These are phyloP conservation scores for Isabelozyma pseudorhagii DNA, from an alignment of 805 yeast species.

Conservation along the genomic window DNA sequence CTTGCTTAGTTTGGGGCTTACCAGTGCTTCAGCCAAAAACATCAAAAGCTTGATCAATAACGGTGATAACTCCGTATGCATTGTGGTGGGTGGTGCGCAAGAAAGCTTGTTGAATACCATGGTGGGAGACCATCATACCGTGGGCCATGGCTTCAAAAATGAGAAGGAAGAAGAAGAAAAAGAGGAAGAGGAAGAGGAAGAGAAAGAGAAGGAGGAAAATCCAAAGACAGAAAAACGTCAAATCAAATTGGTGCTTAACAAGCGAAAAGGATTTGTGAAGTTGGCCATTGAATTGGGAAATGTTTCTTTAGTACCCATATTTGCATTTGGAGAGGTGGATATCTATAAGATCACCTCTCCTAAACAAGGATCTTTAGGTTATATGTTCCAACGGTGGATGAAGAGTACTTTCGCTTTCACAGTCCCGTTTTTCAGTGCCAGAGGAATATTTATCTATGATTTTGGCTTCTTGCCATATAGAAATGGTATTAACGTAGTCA, in stretches of 20 bases:
- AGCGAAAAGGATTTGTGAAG: conserved; percentile 85
- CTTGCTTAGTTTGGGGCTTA: conserved; percentile 72
- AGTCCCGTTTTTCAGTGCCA: conserved; percentile 83
- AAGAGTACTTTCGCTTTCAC: conserved; percentile 78
- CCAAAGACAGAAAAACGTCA: conserved; percentile 28
- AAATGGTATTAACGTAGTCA: conserved; percentile 71
- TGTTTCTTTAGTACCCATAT: conserved; percentile 77
- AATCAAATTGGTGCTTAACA: conserved; percentile 66
- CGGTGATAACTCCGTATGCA: conserved; percentile 71
- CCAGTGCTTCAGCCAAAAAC: conserved; percentile 77
- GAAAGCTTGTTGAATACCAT: conserved; percentile 64
- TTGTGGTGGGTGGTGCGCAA: conserved; percentile 95
- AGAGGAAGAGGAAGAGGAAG: conserved; percentile 3
- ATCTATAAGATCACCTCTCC: conserved; percentile 45
- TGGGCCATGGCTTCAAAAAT: conserved; percentile 32
- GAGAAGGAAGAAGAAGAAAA: conserved; percentile 7
- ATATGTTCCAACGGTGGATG: conserved; percentile 65
- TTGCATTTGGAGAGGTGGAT: conserved; percentile 87
- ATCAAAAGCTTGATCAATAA: conserved; percentile 60
- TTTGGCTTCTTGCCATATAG: conserved; percentile 88
- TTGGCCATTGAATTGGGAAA: conserved; percentile 80
- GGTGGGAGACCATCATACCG: conserved; percentile 28
- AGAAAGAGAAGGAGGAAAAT: neutral
- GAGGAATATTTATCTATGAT: conserved; percentile 90
- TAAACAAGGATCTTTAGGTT: conserved; percentile 41